A percentile compares a stretch with the other conserved stretches of the same genome.
phyloP scores from a whole-genome alignment of 2,329 filamentous ascomycete species.

The Cryphonectria parasitica region DNA sequence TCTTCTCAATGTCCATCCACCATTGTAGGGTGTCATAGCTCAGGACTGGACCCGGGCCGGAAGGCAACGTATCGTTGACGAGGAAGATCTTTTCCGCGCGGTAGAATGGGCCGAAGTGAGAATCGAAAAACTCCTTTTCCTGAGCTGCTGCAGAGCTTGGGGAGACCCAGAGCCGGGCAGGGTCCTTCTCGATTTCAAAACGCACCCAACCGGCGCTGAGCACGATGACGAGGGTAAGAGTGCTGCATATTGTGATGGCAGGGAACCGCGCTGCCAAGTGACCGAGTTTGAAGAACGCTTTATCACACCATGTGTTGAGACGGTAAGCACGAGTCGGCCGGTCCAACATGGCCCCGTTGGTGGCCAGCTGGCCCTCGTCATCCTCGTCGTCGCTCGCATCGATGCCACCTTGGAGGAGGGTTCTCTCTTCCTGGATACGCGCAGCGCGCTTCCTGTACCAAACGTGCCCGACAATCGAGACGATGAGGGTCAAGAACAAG shows the following conservation, averaged over 20 bases:
- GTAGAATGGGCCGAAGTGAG: slow-evolving; percentile 94
- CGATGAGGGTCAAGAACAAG: slow-evolving; percentile 69
- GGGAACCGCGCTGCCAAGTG: slow-evolving; percentile 83
- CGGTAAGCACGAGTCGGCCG: slow-evolving; percentile 78
- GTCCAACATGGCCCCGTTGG: slow-evolving; percentile 77
- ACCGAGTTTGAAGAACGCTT: slow-evolving; percentile 78
- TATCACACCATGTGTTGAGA: slow-evolving; percentile 82
- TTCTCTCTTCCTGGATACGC: slow-evolving; percentile 79
- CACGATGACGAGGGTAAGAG: slow-evolving; percentile 74
- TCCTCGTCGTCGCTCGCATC: slow-evolving; percentile 87
- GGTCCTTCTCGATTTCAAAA: slow-evolving; percentile 89
- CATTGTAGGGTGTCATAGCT: slow-evolving; percentile 87
- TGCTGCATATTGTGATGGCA: slow-evolving; percentile 76
- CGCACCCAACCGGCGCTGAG: slow-evolving; percentile 86
- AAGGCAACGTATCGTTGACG: slow-evolving; percentile 77
- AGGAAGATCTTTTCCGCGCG: slow-evolving; percentile 91
- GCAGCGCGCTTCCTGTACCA: slow-evolving; percentile 74
- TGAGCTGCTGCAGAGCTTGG: slow-evolving; percentile 87
- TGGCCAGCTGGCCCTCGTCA: slow-evolving; percentile 84
- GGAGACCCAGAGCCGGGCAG: slow-evolving; percentile 94
- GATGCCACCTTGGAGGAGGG: slow-evolving; percentile 67
- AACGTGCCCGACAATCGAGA: slow-evolving; percentile 72
- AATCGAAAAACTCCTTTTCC: slow-evolving; percentile 93
- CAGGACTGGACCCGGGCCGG: slow-evolving; percentile 74
- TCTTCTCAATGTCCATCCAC: slow-evolving; percentile 91